Evolutionary conservation across 805 yeast genomes (phyloP).

Genomic region (Metschnikowia drakensbergensis): DNA sequence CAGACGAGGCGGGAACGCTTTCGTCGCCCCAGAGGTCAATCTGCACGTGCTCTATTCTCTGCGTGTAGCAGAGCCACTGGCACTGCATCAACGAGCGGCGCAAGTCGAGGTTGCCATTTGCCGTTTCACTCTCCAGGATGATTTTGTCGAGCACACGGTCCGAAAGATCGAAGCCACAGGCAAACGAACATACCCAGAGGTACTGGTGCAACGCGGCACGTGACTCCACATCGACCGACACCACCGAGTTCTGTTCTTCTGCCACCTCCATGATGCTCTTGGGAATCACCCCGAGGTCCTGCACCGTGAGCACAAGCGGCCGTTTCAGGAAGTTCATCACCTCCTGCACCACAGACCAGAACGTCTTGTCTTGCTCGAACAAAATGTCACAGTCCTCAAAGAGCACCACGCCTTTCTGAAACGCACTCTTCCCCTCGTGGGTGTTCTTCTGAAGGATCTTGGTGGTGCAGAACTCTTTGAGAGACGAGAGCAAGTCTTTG

Average conservation of each 20-base stretch:
- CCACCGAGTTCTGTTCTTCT: conserved; percentile 36
- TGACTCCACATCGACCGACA: conserved; percentile 25
- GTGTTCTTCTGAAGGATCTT: conserved; percentile 60
- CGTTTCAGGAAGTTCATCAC: conserved; percentile 58
- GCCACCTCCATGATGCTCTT: conserved; percentile 44
- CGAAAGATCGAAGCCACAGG: conserved; percentile 34
- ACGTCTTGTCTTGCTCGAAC: conserved; percentile 71
- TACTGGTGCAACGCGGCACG: conserved; percentile 26
- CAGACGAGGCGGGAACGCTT: too few species aligned
- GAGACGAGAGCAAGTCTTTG: conserved; percentile 58
- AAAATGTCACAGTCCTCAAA: conserved; percentile 84
- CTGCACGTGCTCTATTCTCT: not conserved
- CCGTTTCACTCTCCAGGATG: conserved; percentile 16
- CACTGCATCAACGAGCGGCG: conserved; percentile 44
- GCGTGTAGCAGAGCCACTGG: conserved; percentile 36
- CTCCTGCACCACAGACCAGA: conserved; percentile 71
- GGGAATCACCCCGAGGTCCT: conserved; percentile 48
- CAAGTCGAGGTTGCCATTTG: conserved; percentile 36
- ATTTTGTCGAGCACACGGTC: conserved; percentile 26
- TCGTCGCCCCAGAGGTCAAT: not conserved
- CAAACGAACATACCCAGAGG: conserved; percentile 37
- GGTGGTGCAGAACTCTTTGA: conserved; percentile 81
- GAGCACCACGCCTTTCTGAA: conserved; percentile 64
- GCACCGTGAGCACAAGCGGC: conserved; percentile 69
- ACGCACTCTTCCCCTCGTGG: conserved; percentile 20